Base-by-base conservation (phyloP, 805 yeast genomes). In the Torulaspora maleeae region DNA sequence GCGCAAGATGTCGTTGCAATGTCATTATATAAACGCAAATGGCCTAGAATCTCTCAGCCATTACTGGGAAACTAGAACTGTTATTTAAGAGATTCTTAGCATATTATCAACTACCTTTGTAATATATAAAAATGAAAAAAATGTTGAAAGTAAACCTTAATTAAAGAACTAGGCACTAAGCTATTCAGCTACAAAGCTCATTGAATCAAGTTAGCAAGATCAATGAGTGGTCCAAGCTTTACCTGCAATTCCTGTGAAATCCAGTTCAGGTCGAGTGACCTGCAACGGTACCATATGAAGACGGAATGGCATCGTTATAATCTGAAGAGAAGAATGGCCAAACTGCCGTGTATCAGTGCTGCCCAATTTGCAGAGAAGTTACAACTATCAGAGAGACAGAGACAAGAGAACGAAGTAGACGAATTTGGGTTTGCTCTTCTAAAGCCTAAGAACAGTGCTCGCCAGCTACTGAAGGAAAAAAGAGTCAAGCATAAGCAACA, bases 281-380 rank as follows among this genome's bases (percentile, higher is more conserved):
- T 82, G 47, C 99, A 93, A 69, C 75, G 98, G 51, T 76, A 76
- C 52, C 99, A 93, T 64, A 93, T 93, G 99, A 88, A 86, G 63
- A 82, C 96, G 2, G 99, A 93, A 45, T 93, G 99, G 99, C 99
- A 93, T 63, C 77, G 99, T 51, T 93, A 93, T 67, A 93, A 93
- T 60, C 75, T 93, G 60, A 93, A 93, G 63, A 80, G 99, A 69
- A 78, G 96, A 58, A 96, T 93, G 27, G 95, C 96, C 1, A 76
- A 77, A 25, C 68, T 89, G 47, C 83, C 90, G 5, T 83, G 95
- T 1, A 78, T 89, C 25, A 68, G 81, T 15, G 78, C 87, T 2
- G 84, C 71, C 48, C 63, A 63, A 27, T 68, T 64, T 57, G 68
- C 70, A 36, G 69, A 67, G 53, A 72, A 68, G 47, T 52, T 64